Evolutionary conservation across 768 basidiomycete species (phyloP), one percentile per base, ranked within the genome.

Genomic region (Russula lepida): DNA sequence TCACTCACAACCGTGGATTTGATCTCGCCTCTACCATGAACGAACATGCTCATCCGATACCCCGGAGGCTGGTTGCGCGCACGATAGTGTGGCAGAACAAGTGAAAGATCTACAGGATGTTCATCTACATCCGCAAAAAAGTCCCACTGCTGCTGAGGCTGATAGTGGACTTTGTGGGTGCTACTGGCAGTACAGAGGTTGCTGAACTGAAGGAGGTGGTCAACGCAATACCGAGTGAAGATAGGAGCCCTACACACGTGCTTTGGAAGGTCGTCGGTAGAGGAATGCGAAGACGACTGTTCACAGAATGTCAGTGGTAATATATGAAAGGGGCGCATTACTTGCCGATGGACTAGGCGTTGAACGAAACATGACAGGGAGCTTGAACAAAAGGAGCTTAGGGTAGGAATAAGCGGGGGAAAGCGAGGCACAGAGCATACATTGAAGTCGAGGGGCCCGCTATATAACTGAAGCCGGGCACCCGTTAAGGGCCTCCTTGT

Each of bases 21-120:
- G 55, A 88, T 77, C 6, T 83, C 78, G 17, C 76, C 75, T 4
- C 73, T 69, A 60, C 77, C 79, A 47, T 77, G 77, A 60, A 89
- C 70, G 69, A 82, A 82, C 83, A 90, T 85, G 69, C 79, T 79
- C 75, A 90, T 76, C 43, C 85, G 84, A 71, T 89, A 84, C 43
- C 84, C 80, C 30, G 86, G 71, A 0, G 89, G 88, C 67, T 90
- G 87, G 65, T 82, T 75, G 39, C 82, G 81, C 12, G 89, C 88
- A 44, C 89, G 87, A 68, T 89, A 89, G 68, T 90, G 89, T 1
- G 89, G 89, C 49, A 91, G 76, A 25, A 82, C 79, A 51, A 91
- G 80, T 25, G 84, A 82, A 55, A 87, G 68, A 67, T 90, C 85
- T 60, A 89, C 74, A 12, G 83, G 73, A 35, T 75, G 71, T 59